Evolutionary conservation across 2,329 filamentous ascomycete species (phyloP), one percentile per base, ranked within the genome.

Genomic region (Talaromyces sp.): DNA sequence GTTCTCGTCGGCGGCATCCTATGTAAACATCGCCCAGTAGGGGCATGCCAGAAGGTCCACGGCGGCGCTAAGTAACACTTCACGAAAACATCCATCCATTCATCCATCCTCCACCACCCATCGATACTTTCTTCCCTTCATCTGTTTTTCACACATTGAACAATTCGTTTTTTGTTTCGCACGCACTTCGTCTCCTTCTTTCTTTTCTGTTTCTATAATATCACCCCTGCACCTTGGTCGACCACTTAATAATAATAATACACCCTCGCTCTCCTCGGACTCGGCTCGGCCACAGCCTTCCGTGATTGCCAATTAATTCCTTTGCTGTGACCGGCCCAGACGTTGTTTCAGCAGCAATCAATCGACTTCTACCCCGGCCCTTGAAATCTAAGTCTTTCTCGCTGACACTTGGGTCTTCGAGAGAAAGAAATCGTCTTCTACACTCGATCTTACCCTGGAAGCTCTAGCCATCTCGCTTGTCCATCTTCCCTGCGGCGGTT

Each of bases 81-180:
- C 37, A 59, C 37, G 56, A 33, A 59, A 59, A 59, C 56, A 59
- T 41, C 56, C 56, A 57, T 1, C 54, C 52, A 22, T 50, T 22
- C 22, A 37, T 27, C 31, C 33, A 58, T 14, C 35, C 50, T 16
- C 35, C 54, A 22, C 37, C 37, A 19, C 13, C 33, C 52, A 22
- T 43, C 56, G 37, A 58, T 54, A 58, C 56, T 39, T 43, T 58
- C 39, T 58, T 31, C 37, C 37, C 56, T 43, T 39, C 56, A n/a
- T 59, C 56, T 45, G 13, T 45, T 45, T 33, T 39, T n/a, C 56
- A 52, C 48, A 14, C 33, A 33, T 56, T 8, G 52, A 37, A 22
- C 52, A 19, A 37, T 54, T 56, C 52, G 33, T 22, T 7, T 59
- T 31, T 39, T 45, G 37, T 45, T 45, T 59, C 37, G 11, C 31